These are phyloP conservation scores for Lentinus tigrinus DNA, from an alignment of 768 basidiomycete genomes.

Conservation along the genomic window DNA sequence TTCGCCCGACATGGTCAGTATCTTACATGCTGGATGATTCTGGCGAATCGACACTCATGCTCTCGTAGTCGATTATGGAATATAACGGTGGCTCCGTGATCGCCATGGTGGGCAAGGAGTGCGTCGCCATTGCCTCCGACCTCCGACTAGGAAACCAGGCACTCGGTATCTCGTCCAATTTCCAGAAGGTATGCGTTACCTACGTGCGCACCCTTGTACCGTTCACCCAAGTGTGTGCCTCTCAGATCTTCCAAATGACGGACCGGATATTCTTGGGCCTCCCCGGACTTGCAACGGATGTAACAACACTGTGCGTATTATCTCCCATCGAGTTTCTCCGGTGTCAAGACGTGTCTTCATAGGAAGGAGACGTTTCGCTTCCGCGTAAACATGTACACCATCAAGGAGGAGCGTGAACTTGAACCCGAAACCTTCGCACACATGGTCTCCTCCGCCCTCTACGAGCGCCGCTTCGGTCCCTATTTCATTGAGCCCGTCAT, in stretches of 20 bases:
- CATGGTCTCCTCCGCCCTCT: conserved; percentile 92
- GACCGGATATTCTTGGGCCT: conserved; percentile 91
- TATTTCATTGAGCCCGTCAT: conserved; percentile 97
- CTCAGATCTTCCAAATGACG: conserved; percentile 88
- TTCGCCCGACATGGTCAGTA: conserved; percentile 14
- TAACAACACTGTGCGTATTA: conserved; percentile 75
- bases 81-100: conserved; percentile 97
- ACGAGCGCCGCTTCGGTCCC: conserved; percentile 93
- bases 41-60: neutral
- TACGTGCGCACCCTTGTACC: too few species aligned
- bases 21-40: neutral
- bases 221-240: neutral
- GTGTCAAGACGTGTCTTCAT: neutral
- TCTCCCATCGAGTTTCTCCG: neutral
- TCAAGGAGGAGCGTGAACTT: conserved; percentile 98
- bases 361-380: conserved; percentile 91
- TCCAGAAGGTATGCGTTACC: conserved; percentile 73
- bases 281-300: conserved; percentile 91
- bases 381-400: conserved; percentile 98
- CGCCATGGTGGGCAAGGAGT: conserved; percentile 99
- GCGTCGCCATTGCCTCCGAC: conserved; percentile 98
- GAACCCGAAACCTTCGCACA: conserved; percentile 95
- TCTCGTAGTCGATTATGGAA: conserved; percentile 86
- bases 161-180: conserved; percentile 84
- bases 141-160: conserved; percentile 87